A percentile compares a stretch with the other conserved stretches of the same genome.
Conservation (phyloP, 2,329 filamentous ascomycete species). For the Cladosporium phlei region DNA sequence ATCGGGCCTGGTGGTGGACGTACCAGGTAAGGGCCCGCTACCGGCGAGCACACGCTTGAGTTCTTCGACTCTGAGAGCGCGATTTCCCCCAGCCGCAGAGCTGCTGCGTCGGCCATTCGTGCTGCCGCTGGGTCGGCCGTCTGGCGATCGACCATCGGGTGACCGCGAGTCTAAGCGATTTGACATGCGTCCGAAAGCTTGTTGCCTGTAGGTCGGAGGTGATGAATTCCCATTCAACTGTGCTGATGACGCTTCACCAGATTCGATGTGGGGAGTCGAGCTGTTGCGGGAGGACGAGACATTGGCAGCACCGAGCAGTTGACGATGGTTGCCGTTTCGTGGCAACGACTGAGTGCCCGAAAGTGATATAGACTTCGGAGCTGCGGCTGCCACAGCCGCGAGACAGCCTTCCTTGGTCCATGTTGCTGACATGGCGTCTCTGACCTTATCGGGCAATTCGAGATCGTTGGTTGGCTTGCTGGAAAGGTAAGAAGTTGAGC, state of each 20-base stretch:
- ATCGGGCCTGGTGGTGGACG: conserved; percentile 37
- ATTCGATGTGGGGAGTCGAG: conserved; percentile 5
- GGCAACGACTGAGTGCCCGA: conserved; percentile 64
- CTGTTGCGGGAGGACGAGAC: conserved; percentile 7
- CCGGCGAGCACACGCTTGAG: conserved; percentile 43
- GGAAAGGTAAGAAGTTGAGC: conserved; percentile 28
- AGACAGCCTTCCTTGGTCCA: conserved; percentile 77
- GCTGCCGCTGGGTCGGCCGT: conserved; percentile 34
- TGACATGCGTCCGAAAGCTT: conserved; percentile 8
- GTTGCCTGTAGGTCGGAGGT: conserved; percentile 9
- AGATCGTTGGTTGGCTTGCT: conserved; percentile 15
- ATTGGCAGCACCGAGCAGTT: conserved; percentile 21
- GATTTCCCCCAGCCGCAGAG: conserved; percentile 30
- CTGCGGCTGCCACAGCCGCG: conserved; percentile 55
- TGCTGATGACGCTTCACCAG: neutral
- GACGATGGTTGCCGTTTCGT: conserved; percentile 21
- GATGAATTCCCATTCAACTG: neutral
- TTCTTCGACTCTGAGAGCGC: conserved; percentile 41
- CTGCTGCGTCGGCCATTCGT: conserved; percentile 44
- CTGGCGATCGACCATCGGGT: conserved; percentile 17
- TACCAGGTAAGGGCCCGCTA: conserved; percentile 10
- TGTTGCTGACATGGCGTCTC: conserved; percentile 54
- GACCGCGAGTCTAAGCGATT: conserved; percentile 15
- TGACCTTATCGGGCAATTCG: conserved; percentile 14
- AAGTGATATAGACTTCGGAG: conserved; percentile 66